phyloP scores from a whole-genome alignment of 2,329 filamentous ascomycete genomes.

The Alternaria sp. region DNA sequence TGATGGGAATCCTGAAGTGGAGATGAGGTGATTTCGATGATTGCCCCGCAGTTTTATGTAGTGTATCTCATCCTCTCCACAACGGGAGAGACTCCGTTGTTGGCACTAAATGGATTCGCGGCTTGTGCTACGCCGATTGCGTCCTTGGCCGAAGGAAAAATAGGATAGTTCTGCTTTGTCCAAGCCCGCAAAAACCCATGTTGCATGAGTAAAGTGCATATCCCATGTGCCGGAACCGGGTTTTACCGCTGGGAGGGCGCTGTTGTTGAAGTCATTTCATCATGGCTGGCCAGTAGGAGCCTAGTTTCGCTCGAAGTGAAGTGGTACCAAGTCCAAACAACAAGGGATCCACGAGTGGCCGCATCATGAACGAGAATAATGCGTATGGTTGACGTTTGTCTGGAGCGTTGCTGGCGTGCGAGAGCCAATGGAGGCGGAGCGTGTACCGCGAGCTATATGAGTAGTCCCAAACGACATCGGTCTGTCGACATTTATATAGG shows the following conservation, averaged over 20 bases:
- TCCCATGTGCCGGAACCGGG: conserved; percentile 33
- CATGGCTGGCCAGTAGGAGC: conserved; percentile 42
- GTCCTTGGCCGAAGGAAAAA: conserved; percentile 25
- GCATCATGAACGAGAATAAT: conserved; percentile 31
- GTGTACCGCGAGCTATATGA: conserved; percentile 26
- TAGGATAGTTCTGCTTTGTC: conserved; percentile 30
- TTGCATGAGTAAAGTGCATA: conserved; percentile 26
- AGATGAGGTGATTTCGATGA: conserved; percentile 26
- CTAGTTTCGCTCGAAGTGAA: conserved; percentile 29
- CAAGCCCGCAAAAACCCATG: conserved; percentile 37
- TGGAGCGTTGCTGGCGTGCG: conserved; percentile 24
- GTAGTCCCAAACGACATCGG: conserved; percentile 24
- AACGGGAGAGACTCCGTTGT: conserved; percentile 27
- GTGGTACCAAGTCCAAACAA: conserved; percentile 32
- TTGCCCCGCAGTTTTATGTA: conserved; percentile 26
- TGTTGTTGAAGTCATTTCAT: conserved; percentile 44
- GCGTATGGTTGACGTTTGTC: conserved; percentile 43
- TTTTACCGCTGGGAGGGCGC: conserved; percentile 22
- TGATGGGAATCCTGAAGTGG: conserved; percentile 19
- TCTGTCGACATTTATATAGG: conserved; percentile 31
- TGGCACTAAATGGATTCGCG: conserved; percentile 25
- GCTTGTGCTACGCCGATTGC: conserved; percentile 29
- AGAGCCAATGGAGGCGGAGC: conserved; percentile 34
- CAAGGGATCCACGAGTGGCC: conserved; percentile 31
- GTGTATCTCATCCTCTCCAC: conserved; percentile 19